Base-by-base conservation (phyloP, 2,329 filamentous ascomycete genomes). In the Fusarium veterinarium region DNA sequence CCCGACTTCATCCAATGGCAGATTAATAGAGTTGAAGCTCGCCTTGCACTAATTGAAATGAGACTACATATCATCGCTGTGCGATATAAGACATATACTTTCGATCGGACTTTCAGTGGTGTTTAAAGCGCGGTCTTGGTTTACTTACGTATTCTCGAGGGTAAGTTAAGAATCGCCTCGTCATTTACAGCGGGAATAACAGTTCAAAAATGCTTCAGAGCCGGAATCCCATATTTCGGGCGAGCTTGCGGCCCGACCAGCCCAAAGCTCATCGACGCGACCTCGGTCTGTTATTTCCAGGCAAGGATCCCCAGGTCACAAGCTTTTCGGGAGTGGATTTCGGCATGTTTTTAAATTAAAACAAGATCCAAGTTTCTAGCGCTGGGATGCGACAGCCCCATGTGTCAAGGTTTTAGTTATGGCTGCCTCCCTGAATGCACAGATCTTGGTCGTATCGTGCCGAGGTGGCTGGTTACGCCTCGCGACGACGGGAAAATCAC, bases 331-430 rank as follows among this genome's bases (percentile, higher is more conserved):
- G 42, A 37, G 49, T 68, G 57, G 49, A 30, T 35, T 59, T 65
- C 25, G 16, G 20, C 42, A 12, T 28, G 20, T 37, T 23, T 51
- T 40, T 28, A 69, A 69, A 68, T 68, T 45, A 57, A 69, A 68
- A 69, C 31, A 38, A 69, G 38, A 64, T 40, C 57, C 65, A 51
- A 45, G 57, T 51, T 68, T 48, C n/a, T n/a, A 28, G 37, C n/a
- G 30, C 23, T 30, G 12, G 44, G 19, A 40, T 46, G 37, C 28
- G 31, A 42, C 41, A 44, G 20, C 30, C 37, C 28, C 38, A 19
- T 28, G 48, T 8, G 53, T 41, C 55, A 56, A 64, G 20, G 20
- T 51, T 63, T 49, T 44, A 12, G 25, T 37, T 30, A 28, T 8
- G 46, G 31, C 35, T 23, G 31, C 40, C 48, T 41, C 31, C 17